These are phyloP conservation scores for Ascochyta lentis DNA, from an alignment of 2,329 filamentous ascomycete genomes.

Conservation along the genomic window DNA sequence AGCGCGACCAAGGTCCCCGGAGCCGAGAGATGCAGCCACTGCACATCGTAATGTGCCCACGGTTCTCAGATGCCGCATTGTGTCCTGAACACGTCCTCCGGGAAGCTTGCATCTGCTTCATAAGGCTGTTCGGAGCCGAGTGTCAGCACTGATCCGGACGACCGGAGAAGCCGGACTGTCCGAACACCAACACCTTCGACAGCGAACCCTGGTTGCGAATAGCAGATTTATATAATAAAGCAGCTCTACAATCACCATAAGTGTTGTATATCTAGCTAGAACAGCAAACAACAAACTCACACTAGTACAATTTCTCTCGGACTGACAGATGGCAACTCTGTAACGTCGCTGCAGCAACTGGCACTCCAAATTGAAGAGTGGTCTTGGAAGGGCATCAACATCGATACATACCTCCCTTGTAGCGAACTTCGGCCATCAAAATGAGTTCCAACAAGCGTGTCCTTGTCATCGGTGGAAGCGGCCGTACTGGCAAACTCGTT, in stretches of 20 bases:
- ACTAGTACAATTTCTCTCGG: background rate
- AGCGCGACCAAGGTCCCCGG: background rate
- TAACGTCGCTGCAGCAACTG: no score
- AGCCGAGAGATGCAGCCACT: background rate
- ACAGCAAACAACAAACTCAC: background rate
- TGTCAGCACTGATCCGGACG: background rate
- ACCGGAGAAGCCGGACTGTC: conserved; percentile 4
- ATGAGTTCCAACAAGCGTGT: conserved; percentile 43
- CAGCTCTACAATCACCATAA: no score
- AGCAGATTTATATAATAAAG: background rate
- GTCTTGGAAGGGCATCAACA: no score
- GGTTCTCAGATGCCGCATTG: background rate
- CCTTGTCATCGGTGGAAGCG: conserved; percentile 57
- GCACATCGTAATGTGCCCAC: background rate
- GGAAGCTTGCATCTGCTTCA: background rate
- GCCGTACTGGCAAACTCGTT: conserved; percentile 56
- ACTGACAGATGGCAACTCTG: background rate
- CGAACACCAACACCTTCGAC: background rate
- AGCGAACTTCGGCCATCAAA: background rate
- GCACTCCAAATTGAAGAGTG: no score
- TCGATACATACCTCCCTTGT: no score
- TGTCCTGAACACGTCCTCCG: background rate
- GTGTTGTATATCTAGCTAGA: background rate
- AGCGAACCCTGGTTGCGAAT: background rate
- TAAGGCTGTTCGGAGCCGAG: conserved; percentile 5